Evolutionary conservation across 495 filamentous ascomycete species (phyloP), one percentile per base, ranked within the genome.

Genomic region (Penicillium bialowiezense): DNA sequence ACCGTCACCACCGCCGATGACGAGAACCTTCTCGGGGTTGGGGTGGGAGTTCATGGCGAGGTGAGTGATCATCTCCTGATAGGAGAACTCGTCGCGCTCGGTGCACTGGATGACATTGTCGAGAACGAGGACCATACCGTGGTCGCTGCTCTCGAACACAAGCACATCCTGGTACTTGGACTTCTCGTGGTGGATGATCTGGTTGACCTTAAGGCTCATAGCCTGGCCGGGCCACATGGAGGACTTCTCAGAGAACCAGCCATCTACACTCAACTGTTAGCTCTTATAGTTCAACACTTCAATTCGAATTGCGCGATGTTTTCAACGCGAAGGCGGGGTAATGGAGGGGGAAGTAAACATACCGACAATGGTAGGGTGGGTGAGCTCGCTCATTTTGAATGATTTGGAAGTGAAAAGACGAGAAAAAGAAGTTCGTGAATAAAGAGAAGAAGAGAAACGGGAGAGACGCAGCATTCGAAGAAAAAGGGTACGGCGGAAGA

Each of bases 11-110:
- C 91, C 93, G 45, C 93, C 93, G 60, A 97, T 97, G 70, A 99
- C 93, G 31, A 99, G 84, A 43, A 97, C 91, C 76, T 91, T 92
- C 84, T 96, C 91, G 59, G 93, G 93, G 76, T 93, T 82, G 55
- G 92, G 95, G 81, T 97, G 93, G 19, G 93, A 89, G 82, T 95
- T 95, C 88, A 99, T 91, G 72, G 90, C 93, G 44, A 97, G 81
- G 74, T 99, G 91, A 50, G 93, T 90, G 75, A 99, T 99, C 93
- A 99, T 99, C 83, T 99, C 95, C 76, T 99, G 95, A 83, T 97
- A 97, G 51, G 89, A 86, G 80, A 97, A 97, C 78, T 99, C 95
- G 67, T 99, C 95, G 34, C 91, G 82, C 83, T 97, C 93, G 48
- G 93, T 97, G 78, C 85, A 90, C 74, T 97, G 93, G 71, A 99